Evolutionary conservation across 139 green algal species (phyloP).

Genomic region (Tetradesmus obliquus): DNA sequence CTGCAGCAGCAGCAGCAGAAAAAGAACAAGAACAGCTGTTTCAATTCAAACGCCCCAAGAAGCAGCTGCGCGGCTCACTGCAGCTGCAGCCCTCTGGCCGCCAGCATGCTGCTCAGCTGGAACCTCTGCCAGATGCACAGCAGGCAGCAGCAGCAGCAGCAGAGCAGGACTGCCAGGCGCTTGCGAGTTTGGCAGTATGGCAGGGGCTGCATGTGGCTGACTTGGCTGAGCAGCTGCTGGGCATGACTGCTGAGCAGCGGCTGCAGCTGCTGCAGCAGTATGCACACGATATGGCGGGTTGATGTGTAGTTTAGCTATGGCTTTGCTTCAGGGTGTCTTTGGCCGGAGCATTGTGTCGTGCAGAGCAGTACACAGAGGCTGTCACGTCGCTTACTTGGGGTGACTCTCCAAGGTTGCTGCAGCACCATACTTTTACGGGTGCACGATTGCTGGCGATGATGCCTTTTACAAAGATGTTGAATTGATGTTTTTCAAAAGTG

Average conservation of each 20-base stretch:
- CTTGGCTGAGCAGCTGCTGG: slow-evolving; percentile 3
- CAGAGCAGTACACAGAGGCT: too few species aligned
- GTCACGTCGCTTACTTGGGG: neutral
- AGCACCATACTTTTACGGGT: neutral
- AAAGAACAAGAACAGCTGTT: neutral
- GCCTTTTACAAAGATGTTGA: too few species aligned
- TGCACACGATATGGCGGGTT: neutral
- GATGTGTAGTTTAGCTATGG: neutral
- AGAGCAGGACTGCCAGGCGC: neutral
- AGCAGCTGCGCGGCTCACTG: neutral
- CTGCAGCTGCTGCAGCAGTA: slow-evolving; percentile 21
- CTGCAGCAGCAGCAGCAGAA: slow-evolving; percentile 9
- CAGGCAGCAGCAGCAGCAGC: slow-evolving; percentile 13
- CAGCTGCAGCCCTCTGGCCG: neutral
- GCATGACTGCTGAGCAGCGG: neutral
- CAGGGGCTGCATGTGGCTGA: neutral
- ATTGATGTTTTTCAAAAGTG: too few species aligned
- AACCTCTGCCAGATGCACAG: neutral
- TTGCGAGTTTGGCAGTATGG: slow-evolving; percentile 31
- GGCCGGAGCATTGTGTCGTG: too few species aligned
- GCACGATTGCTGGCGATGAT: too few species aligned
- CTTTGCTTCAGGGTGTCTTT: too few species aligned
- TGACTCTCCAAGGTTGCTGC: neutral
- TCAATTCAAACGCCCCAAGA: neutral
- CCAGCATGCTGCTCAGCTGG: neutral